Evolutionary conservation across 2,329 filamentous ascomycete genomes (phyloP), one percentile per base, ranked within the genome.

Genomic region (Elsinoe fawcettii): DNA sequence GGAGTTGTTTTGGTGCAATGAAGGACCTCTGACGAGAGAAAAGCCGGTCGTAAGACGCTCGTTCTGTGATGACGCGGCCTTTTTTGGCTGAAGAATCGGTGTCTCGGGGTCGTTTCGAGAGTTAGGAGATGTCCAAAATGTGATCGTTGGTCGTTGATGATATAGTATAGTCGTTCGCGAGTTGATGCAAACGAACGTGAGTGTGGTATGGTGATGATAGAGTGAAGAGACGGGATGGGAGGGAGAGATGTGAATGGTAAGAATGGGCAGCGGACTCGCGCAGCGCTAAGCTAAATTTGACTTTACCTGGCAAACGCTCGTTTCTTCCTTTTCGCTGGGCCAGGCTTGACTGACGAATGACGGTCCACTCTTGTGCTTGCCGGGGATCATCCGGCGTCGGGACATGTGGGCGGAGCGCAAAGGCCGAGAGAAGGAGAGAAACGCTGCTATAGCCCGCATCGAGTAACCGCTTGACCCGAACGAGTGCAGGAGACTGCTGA

Each of bases 21-120:
- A 22, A 14, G 20, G 30, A 30, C 30, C 32, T 36, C 30, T 53
- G 49, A 16, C 30, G 20, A 25, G 30, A 16, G 18, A 39, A 22
- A 25, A 22, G 30, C 30, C 54, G 39, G 14, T 23, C 8, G 12
- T 12, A 18, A 23, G 43, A 22, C 41, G 18, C 44, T 56, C 54
- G 37, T 56, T 41, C 46, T 16, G 39, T 56, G 54, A 56, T 56
- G 54, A 56, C 54, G 54, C 54, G 54, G 54, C 54, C 54, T 56
- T n/a, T 27, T 27, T 56, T 37, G 41, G 27, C 41, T 34, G 41
- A 34, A 27, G 54, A 34, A 56, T 47, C 8, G 16, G 43, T 36
- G 39, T 49, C 23, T 46, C 53, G 39, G 37, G 20, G 53, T 34
- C 20, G 23, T 22, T 30, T 18, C 9, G 36, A 44, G 37, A 2